phyloP scores from a whole-genome alignment of 1,139 yeast species.

The Meyerozyma elateridarum region DNA sequence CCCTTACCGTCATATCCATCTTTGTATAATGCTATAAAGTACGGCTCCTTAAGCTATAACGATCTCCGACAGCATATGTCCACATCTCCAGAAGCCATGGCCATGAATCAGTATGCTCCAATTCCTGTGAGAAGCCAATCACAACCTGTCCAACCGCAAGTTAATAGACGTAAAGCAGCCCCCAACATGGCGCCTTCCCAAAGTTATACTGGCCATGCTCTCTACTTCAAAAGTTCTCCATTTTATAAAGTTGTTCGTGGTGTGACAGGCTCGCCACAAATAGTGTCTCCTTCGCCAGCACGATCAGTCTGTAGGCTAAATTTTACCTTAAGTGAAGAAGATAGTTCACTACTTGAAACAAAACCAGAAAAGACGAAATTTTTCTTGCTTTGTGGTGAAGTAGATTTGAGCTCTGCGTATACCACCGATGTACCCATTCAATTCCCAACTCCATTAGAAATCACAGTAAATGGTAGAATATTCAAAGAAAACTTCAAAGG shows the following conservation, averaged over 20 bases:
- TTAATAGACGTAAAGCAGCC: too few species aligned
- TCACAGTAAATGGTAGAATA: constrained; percentile 43
- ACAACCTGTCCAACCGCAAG: too few species aligned
- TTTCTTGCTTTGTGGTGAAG: constrained; percentile 45
- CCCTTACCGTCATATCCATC: constrained; percentile 36
- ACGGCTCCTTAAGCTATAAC: constrained; percentile 15
- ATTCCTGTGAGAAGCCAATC: constrained; percentile 5
- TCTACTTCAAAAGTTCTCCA: constrained; percentile 48
- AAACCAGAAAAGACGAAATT: constrained; percentile 27
- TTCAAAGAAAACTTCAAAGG: constrained; percentile 53
- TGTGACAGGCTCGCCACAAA: constrained; percentile 43
- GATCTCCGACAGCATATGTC: constrained; percentile 13
- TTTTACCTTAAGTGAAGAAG: constrained; percentile 39
- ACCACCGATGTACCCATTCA: constrained; percentile 39
- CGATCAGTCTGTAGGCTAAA: constrained; percentile 27
- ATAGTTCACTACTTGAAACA: constrained; percentile 22
- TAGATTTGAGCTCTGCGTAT: constrained; percentile 21
- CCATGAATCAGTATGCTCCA: constrained; percentile 9
- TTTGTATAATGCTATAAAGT: constrained; percentile 19
- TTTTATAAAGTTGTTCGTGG: constrained; percentile 44
- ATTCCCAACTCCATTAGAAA: constrained; percentile 57
- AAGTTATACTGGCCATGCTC: constrained; percentile 27
- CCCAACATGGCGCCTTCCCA: constrained; percentile 14
- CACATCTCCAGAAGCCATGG: constrained; percentile 6
- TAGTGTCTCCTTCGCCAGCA: constrained; percentile 18